phyloP scores from a whole-genome alignment of 192 early-diverging fungal species.

The Phlyctochytrium arcticum region DNA sequence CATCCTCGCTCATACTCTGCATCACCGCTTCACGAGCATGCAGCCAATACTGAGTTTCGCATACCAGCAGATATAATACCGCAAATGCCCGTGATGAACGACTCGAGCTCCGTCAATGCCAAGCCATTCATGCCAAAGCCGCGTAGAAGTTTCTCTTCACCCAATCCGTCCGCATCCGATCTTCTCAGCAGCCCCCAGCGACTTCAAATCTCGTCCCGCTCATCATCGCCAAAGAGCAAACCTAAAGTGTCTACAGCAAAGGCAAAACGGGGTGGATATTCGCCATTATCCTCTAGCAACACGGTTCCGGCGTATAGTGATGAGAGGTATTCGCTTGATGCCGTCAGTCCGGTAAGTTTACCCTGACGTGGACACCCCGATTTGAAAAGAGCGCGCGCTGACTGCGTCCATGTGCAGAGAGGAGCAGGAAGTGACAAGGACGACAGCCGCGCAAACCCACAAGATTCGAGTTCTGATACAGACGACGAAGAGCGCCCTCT shows the following conservation, averaged over 20 bases:
- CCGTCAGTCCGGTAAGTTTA: slow-evolving; percentile 13
- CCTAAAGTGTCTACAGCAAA: not conserved
- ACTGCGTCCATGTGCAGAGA: not conserved
- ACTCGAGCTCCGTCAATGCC: no score
- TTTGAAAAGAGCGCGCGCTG: not conserved
- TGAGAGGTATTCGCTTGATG: not conserved
- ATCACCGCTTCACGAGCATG: no score
- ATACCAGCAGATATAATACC: no score
- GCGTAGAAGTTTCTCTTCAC: no score
- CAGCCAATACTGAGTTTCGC: no score
- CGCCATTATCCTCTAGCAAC: not conserved
- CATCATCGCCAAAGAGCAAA: not conserved
- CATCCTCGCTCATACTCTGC: no score
- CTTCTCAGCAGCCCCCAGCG: no score
- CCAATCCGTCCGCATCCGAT: no score
- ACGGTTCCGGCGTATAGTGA: not conserved
- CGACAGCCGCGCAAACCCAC: not conserved
- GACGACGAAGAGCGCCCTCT: not conserved
- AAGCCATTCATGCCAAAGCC: no score
- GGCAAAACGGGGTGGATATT: not conserved
- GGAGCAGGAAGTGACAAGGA: slow-evolving; percentile 4
- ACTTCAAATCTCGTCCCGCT: no score
- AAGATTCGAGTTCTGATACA: slow-evolving; percentile 9
- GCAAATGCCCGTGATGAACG: no score
- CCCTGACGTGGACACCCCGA: not conserved